Evolutionary conservation across 2,329 filamentous ascomycete genomes (phyloP).

Genomic region (Mollisiaceae sp.): DNA sequence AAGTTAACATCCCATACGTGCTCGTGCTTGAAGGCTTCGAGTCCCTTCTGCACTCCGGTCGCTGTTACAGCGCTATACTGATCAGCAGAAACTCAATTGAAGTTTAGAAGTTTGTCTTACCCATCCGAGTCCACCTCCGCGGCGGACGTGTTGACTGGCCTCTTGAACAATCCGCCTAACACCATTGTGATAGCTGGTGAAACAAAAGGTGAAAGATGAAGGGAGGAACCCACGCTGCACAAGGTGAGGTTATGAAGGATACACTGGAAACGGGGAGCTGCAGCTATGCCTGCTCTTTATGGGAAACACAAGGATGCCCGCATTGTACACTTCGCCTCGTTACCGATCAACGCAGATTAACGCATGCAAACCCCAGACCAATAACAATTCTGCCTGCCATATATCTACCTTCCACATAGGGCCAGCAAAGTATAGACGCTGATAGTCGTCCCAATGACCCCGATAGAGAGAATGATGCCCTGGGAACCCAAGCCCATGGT

Average conservation of each 20-base stretch:
- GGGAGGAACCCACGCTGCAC: background rate
- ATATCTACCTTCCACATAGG: slow-evolving; percentile 2
- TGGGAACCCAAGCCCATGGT: background rate
- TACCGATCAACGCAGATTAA: background rate
- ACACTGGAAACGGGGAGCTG: background rate
- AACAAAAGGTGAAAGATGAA: background rate
- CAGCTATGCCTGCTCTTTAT: background rate
- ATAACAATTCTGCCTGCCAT: background rate
- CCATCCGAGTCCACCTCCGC: background rate
- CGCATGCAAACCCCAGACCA: background rate
- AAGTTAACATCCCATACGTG: slow-evolving; percentile 30
- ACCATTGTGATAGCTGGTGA: slow-evolving; percentile 1
- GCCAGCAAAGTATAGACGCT: background rate
- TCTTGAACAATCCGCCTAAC: slow-evolving; percentile 7
- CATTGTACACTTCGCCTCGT: background rate
- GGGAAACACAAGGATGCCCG: slow-evolving; percentile 9
- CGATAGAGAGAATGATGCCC: slow-evolving; percentile 1
- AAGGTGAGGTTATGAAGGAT: slow-evolving; percentile 3
- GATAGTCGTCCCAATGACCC: background rate
- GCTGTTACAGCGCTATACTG: background rate
- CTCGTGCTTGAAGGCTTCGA: slow-evolving; percentile 6
- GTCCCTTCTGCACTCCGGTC: slow-evolving; percentile 8
- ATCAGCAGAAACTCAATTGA: background rate
- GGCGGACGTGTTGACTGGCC: background rate
- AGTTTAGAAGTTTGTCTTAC: background rate